Conservation (phyloP, 2,329 filamentous ascomycete species). For the Apiospora marii region DNA sequence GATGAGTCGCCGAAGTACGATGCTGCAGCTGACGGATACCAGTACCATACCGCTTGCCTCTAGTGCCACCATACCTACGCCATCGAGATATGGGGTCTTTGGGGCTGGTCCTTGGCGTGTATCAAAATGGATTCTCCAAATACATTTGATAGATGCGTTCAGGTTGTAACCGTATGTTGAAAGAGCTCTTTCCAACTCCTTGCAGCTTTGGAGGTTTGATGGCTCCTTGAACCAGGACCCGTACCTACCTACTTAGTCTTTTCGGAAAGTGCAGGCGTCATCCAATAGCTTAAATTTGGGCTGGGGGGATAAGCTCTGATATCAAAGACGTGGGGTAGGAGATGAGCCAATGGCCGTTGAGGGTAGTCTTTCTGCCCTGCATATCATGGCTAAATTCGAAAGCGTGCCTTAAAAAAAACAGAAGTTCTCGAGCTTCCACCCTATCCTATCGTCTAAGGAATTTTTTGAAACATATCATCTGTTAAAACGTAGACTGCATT, state of each 20-base stretch:
- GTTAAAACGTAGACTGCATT: background rate
- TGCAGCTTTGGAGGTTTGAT: background rate
- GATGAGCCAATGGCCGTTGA: constrained; percentile 8
- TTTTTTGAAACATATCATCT: background rate
- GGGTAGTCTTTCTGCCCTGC: background rate
- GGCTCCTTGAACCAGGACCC: background rate
- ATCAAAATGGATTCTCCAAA: background rate
- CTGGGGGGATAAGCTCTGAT: constrained; percentile 5
- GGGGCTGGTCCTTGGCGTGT: too few species aligned
- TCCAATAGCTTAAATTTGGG: constrained; percentile 7
- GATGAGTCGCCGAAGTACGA: constrained; percentile 12
- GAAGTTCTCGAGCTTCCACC: background rate
- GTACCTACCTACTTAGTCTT: background rate
- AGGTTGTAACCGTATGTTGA: background rate
- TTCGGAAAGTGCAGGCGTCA: constrained; percentile 14
- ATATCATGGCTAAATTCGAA: background rate
- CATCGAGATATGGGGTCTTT: background rate
- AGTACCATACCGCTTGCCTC: background rate
- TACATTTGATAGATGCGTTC: background rate
- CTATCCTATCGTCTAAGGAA: background rate
- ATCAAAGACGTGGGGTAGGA: constrained; percentile 6
- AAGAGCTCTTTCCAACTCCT: background rate
- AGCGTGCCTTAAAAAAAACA: background rate
- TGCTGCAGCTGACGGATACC: background rate
- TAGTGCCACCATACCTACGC: background rate